Conservation (phyloP, 164 flowering plant species). For the Nymphaea colorata region DNA sequence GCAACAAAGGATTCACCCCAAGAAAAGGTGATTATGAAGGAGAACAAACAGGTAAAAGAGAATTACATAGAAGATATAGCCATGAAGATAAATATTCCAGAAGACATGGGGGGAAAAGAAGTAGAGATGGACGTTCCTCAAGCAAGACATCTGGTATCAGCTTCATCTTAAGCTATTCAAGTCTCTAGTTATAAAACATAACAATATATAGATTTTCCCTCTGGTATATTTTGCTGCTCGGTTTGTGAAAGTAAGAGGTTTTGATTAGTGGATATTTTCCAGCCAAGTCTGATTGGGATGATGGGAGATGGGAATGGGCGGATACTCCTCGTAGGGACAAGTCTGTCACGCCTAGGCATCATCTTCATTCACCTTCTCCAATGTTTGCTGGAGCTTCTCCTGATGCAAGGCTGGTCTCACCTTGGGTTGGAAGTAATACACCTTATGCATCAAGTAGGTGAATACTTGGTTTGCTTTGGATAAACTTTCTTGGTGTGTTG, state of each 20-base stretch:
- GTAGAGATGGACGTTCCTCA: slow-evolving; percentile 33
- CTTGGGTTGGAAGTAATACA: slow-evolving; percentile 68
- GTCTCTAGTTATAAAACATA: too few species aligned
- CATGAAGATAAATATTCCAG: slow-evolving; percentile 20
- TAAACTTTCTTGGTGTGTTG: too few species aligned
- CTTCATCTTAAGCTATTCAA: background rate
- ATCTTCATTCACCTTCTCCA: slow-evolving; percentile 77
- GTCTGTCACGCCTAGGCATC: slow-evolving; percentile 25
- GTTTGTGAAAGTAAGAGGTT: too few species aligned
- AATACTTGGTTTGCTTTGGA: too few species aligned
- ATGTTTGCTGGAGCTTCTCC: slow-evolving; percentile 83
- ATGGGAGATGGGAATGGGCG: slow-evolving; percentile 92
- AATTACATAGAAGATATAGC: slow-evolving; percentile 18
- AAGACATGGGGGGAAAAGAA: slow-evolving; percentile 37
- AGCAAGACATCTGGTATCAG: slow-evolving; percentile 54
- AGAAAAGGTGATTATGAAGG: slow-evolving; percentile 16
- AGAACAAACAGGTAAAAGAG: slow-evolving; percentile 24
- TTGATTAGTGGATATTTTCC: slow-evolving; percentile 5
- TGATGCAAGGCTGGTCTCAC: slow-evolving; percentile 81
- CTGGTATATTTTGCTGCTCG: too few species aligned
- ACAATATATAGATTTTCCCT: too few species aligned
- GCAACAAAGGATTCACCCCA: slow-evolving; percentile 25
- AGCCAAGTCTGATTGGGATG: slow-evolving; percentile 87
- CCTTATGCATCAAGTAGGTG: slow-evolving; percentile 45
- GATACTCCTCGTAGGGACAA: slow-evolving; percentile 62